Evolutionary conservation across 352 stramenopile species (phyloP).

Genomic region (Thalassiosira livingstoniorum): DNA sequence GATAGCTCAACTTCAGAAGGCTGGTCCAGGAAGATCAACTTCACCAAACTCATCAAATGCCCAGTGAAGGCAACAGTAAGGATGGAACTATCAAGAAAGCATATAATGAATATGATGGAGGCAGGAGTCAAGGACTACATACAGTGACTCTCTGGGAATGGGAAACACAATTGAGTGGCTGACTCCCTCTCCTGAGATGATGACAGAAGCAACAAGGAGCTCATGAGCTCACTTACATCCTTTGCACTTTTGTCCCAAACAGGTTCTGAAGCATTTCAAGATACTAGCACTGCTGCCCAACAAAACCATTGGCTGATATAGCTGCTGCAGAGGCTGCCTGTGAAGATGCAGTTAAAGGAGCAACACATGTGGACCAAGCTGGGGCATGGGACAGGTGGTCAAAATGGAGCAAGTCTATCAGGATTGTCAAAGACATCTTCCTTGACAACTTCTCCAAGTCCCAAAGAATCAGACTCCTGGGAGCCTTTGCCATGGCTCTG

Average conservation of each 20-base stretch:
- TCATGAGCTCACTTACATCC: constrained; percentile 26
- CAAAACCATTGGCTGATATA: constrained; percentile 34
- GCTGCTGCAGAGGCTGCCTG: constrained; percentile 13
- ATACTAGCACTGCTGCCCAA: constrained; percentile 27
- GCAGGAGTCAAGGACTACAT: constrained; percentile 64
- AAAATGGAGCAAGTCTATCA: not conserved
- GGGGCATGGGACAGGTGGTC: not conserved
- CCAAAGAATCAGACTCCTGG: not conserved
- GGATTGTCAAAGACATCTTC: not conserved
- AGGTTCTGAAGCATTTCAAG: constrained; percentile 15
- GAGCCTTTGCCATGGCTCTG: constrained; percentile 4
- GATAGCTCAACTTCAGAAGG: constrained; percentile 6
- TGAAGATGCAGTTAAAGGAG: constrained; percentile 7
- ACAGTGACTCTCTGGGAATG: constrained; percentile 83
- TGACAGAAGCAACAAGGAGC: not conserved
- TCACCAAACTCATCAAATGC: not conserved
- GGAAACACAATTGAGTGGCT: constrained; percentile 49
- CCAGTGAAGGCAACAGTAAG: constrained; percentile 62
- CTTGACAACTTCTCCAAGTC: not conserved
- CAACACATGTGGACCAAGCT: constrained; percentile 7
- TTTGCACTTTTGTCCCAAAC: not conserved
- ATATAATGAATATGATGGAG: constrained; percentile 43
- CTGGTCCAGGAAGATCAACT: constrained; percentile 1
- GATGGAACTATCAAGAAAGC: not conserved
- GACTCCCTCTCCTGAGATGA: constrained; percentile 15